Percentiles rank a stretch among this genome's conserved stretches.
phyloP scores from a whole-genome alignment of 106 monocot species.

The Gastrodia elata region DNA sequence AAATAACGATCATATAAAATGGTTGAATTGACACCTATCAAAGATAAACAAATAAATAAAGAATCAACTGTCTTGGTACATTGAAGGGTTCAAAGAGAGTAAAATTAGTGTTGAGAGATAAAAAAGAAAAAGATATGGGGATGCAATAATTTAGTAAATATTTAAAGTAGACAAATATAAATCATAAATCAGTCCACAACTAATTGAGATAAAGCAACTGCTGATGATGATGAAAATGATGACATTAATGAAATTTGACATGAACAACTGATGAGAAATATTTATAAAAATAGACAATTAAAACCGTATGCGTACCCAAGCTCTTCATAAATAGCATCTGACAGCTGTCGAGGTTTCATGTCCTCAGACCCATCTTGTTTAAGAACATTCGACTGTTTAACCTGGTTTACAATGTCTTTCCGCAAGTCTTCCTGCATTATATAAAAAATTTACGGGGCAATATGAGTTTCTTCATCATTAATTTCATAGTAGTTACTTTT shows the following conservation, averaged over 20 bases:
- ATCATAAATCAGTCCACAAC: no score
- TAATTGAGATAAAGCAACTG: no score
- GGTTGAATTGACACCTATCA: background rate
- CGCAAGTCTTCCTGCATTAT: slow-evolving; percentile 63
- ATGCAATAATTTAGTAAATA: no score
- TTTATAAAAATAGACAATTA: background rate
- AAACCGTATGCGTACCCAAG: slow-evolving; percentile 44
- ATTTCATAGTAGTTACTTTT: background rate
- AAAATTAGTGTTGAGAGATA: no score
- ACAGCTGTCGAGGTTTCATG: slow-evolving; percentile 77
- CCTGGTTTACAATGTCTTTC: slow-evolving; percentile 46
- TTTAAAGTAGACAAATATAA: no score
- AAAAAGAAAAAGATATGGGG: no score
- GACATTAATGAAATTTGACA: no score
- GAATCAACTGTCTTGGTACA: background rate
- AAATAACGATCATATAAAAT: background rate
- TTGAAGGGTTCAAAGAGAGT: no score
- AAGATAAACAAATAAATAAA: background rate
- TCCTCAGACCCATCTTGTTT: slow-evolving; percentile 66
- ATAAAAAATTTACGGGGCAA: background rate
- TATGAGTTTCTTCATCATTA: background rate
- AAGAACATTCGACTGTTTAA: slow-evolving; percentile 59
- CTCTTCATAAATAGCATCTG: slow-evolving; percentile 85
- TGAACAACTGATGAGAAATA: background rate
- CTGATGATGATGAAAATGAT: no score